A percentile compares a stretch with the other conserved stretches of the same genome.
Evolutionary conservation across 2,329 filamentous ascomycete species (phyloP).

Genomic region (Mollisiaceae sp.): DNA sequence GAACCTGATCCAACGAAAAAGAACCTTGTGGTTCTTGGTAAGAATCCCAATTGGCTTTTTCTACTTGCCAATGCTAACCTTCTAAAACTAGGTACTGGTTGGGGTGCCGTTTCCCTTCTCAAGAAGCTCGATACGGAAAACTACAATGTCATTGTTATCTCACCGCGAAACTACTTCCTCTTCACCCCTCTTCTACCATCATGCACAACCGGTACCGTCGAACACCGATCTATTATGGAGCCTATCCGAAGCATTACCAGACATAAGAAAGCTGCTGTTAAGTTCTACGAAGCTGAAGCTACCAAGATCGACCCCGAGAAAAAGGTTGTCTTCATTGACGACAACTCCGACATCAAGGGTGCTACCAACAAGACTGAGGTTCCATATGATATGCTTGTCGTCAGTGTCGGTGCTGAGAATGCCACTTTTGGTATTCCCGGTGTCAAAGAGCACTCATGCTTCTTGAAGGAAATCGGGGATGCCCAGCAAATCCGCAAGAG

Average conservation of each 20-base stretch:
- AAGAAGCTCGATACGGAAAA: conserved; percentile 99
- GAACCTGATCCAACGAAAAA: conserved; percentile 89
- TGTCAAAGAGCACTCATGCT: conserved; percentile 93
- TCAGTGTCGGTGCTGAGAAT: conserved; percentile 97
- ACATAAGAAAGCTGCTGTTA: conserved; percentile 90
- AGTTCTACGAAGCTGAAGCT: conserved; percentile 97
- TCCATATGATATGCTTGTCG: conserved; percentile 96
- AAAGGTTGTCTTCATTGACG: conserved; percentile 86
- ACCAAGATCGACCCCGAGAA: conserved; percentile 93
- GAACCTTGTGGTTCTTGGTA: conserved; percentile 94
- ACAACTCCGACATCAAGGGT: conserved; percentile 93
- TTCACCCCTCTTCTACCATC: conserved; percentile 97
- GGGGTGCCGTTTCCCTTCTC: conserved; percentile 93
- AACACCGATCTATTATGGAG: conserved; percentile 99
- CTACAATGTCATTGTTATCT: conserved; percentile 98
- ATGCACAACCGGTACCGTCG: conserved; percentile 95
- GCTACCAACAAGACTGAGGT: conserved; percentile 83
- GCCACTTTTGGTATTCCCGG: conserved; percentile 97
- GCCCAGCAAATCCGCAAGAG: conserved; percentile 96
- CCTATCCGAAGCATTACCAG: conserved; percentile 94
- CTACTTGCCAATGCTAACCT: conserved; percentile 4
- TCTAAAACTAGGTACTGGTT: conserved; percentile 76
- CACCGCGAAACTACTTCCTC: conserved; percentile 98
- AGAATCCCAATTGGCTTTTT: conserved; percentile 35
- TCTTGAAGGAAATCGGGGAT: conserved; percentile 97